Percentiles rank a stretch among this genome's conserved stretches.
Evolutionary conservation across 164 flowering plant genomes (phyloP).

Genomic region (Santalum album): DNA sequence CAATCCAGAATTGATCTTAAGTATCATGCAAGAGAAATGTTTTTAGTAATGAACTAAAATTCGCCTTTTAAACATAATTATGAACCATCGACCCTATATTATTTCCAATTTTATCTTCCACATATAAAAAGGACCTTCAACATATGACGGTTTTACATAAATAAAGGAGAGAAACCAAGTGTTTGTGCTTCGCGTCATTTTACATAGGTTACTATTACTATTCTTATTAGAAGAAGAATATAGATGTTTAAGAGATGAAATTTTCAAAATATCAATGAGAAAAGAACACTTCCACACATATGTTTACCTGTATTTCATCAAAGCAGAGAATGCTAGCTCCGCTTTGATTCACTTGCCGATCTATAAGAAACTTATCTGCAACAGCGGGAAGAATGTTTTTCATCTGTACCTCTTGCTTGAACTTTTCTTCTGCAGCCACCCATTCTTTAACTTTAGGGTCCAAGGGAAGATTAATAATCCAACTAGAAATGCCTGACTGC

Average conservation of each 20-base stretch:
- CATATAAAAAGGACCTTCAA: too few species aligned
- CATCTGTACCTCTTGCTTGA: conserved; percentile 66
- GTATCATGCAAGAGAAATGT: too few species aligned
- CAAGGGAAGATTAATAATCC: conserved; percentile 85
- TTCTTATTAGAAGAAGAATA: not conserved
- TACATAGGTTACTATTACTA: too few species aligned
- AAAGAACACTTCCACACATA: not conserved
- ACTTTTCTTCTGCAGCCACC: conserved; percentile 83
- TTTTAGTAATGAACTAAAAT: too few species aligned
- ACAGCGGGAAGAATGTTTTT: conserved; percentile 94
- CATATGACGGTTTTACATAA: too few species aligned
- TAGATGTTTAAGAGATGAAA: not conserved
- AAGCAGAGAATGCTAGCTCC: conserved; percentile 95
- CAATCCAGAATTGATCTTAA: too few species aligned
- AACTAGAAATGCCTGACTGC: conserved; percentile 57
- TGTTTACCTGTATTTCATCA: conserved; percentile 91
- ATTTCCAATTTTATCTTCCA: too few species aligned
- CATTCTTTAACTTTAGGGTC: conserved; percentile 87
- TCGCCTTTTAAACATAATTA: too few species aligned
- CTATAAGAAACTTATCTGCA: conserved; percentile 84
- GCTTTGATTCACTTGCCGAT: conserved; percentile 36
- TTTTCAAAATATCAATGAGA: not conserved
- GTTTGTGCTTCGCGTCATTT: too few species aligned
- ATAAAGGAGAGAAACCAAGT: too few species aligned
- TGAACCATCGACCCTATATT: too few species aligned